Base-by-base conservation (phyloP, 495 filamentous ascomycete species). In the Amniculicola lignicola region DNA sequence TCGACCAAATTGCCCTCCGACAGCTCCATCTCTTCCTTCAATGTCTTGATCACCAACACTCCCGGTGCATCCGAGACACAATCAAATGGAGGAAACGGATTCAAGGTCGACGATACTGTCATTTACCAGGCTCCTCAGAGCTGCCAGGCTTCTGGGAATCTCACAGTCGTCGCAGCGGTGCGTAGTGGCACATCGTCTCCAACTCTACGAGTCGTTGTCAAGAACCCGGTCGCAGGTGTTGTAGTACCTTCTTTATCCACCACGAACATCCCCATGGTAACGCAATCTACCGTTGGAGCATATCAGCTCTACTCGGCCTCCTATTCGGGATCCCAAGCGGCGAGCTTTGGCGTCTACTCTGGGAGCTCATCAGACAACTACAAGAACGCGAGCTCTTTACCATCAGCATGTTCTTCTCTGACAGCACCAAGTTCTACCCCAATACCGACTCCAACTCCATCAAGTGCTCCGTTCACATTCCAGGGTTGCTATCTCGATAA, bases 281-380 rank as follows among this genome's bases (percentile, higher is more conserved):
- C 77, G 54, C 74, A 75, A 10, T 52, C 69, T 29, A 77, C 79
- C 31, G 64, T 77, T 28, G 81, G 81, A 5, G 57, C 60, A 6
- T 82, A 84, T 53, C 77, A 70, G 15, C 70, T 83, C 22, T 82
- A 77, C 59, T 74, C 71, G 9, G 78, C 69, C 1, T 74, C 63
- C 39, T 76, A 73, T 54, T 65, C 74, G 33, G 12, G 59, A 9
- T 72, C 74, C 16, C 69, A 75, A 36, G 75, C 69, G 42, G 72
- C 77, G n/a, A 69, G 71, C 24, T 64, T 82, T 45, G 76, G 72
- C 35, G 69, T 81, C 19, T 70, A 66, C 19, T 71, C 70, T 19
- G 79, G 78, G 19, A 64, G 65, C 21, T 67, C 69, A 5, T 77
- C 76, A 31, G 62, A 65, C 49, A 37, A 62, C 27, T 74, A 74